Base-by-base conservation (phyloP, 257 asterid genomes). In the Ehretia macrophylla region DNA sequence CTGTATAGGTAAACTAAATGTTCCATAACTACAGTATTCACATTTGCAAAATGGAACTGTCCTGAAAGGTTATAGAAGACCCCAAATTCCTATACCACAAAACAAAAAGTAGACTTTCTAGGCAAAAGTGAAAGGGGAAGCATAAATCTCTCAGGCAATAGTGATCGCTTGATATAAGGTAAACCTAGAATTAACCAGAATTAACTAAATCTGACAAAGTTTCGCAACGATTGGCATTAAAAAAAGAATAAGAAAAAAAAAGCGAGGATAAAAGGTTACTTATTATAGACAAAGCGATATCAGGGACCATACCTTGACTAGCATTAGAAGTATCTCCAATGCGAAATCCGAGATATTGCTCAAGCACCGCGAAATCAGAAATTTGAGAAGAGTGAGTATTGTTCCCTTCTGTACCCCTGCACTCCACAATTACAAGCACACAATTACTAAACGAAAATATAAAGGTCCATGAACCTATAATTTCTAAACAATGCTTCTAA, bases 261-360 rank as follows among this genome's bases (percentile, higher is more conserved):
- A 56, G 47, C 32, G 47, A 22, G 58, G 14, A 63, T 12, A 23
- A 70, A 49, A 13, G n/a, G 5, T 10, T 27, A 17, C 44, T 13
- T 10, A 2, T 49, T 9, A 16, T 5, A 52, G 0, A 46, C 5
- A 20, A 46, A 55, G 39, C 9, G 17, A 55, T 3, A 39, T 16
- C 47, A 14, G 27, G 58, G 35, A 64, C 67, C 84, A 55, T 76
- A 90, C 97, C 75, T 62, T 67, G 78, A 57, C 56, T 70, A 39
- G 54, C 72, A 71, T 79, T 77, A 76, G 85, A 62, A 68, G 88
- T 66, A 63, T 88, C 90, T 57, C 83, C 87, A 53, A 81, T 53
- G 37, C 80, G 95, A 57, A 75, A 86, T 58, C 97, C 96, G 19
- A 92, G 92, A 79, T 84, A 92, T 71, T 88, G 99, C 68, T 88